A percentile compares a stretch with the other conserved stretches of the same genome.
These are phyloP conservation scores for Sphagnum tenellum DNA, from an alignment of 225 moss, liverwort and hornwort species.

Conservation along the genomic window DNA sequence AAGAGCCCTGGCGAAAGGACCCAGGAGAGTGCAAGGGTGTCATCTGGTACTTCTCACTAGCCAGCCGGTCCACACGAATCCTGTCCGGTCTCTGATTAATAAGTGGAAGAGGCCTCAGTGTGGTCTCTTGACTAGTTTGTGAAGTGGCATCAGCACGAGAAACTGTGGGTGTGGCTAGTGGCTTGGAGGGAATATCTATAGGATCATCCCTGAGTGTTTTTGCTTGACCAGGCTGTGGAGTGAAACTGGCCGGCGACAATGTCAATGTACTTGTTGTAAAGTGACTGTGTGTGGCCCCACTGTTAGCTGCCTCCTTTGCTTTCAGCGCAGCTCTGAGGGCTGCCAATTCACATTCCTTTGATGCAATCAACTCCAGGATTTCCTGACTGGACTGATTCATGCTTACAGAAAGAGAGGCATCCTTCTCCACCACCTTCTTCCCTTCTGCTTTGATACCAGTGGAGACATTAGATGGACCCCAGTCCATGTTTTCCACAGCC, in stretches of 20 bases:
- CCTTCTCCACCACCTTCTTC: no score
- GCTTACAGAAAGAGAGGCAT: no score
- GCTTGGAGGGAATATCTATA: slow-evolving; percentile 3
- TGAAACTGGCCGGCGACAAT: neutral
- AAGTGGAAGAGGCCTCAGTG: neutral
- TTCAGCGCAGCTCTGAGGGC: slow-evolving; percentile 19
- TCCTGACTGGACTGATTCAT: slow-evolving; percentile 3
- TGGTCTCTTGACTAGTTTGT: neutral
- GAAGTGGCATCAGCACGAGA: slow-evolving; percentile 17
- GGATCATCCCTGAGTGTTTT: neutral
- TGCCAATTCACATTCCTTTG: slow-evolving; percentile 4
- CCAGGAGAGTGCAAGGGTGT: neutral
- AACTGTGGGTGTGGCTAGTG: slow-evolving; percentile 8
- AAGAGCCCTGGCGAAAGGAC: slow-evolving; percentile 9
- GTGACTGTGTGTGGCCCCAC: neutral
- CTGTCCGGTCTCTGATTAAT: neutral
- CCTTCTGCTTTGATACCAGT: no score
- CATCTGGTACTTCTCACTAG: no score
- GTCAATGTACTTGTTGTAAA: no score
- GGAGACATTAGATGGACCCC: no score
- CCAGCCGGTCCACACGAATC: no score
- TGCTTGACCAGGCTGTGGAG: slow-evolving; percentile 16
- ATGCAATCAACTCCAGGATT: neutral
- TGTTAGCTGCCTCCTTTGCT: slow-evolving; percentile 17
- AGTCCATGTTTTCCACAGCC: no score